Base-by-base conservation (phyloP, 1,139 yeast genomes). In the Hansenula lynferdii region DNA sequence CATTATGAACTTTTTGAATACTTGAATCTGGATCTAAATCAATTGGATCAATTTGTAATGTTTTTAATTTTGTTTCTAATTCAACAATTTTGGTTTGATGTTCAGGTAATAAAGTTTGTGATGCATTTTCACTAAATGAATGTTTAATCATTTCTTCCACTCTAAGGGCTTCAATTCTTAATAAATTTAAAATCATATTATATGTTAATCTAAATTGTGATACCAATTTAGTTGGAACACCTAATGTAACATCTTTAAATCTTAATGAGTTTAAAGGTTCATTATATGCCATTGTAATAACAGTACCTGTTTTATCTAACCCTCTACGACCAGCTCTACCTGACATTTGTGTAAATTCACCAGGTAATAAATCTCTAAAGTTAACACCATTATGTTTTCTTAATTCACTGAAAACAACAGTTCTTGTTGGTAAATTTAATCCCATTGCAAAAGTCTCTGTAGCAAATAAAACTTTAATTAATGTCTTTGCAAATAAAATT, bases 371-470 rank as follows among this genome's bases (percentile, higher is more conserved):
- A 54, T 82, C 77, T 59, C 99, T 75, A 61, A 86, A 81, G 0
- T 75, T 75, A 35, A 80, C 74, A 31, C 97, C 97, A 58, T 92
- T 98, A 58, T 89, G 96, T 55, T 92, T 92, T 52, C 94, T 69
- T 35, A 82, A 68, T 35, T 84, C 85, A 43, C 90, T 77, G 60
- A 92, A 92, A 2, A 92, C 92, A 32, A 92, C 99, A 0, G 98
- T 92, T 62, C 95, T 82, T 0, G 98, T 94, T 20, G 99, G 99
- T 67, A 92, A 75, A 58, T 92, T 92, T 54, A 92, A 75, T 11
- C 99, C 99, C 90, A 92, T 94, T 2, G 98, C 96, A 67, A 92
- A 92, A 0, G 99, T 92, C 62, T 92, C 99, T 0, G 99, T 92
- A 0, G 98, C 98, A 67, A 92, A 92, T 37, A 92, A 68, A 0